Evolutionary conservation across 2,329 filamentous ascomycete species (phyloP).

Genomic region (Chalaropsis ovoidea): DNA sequence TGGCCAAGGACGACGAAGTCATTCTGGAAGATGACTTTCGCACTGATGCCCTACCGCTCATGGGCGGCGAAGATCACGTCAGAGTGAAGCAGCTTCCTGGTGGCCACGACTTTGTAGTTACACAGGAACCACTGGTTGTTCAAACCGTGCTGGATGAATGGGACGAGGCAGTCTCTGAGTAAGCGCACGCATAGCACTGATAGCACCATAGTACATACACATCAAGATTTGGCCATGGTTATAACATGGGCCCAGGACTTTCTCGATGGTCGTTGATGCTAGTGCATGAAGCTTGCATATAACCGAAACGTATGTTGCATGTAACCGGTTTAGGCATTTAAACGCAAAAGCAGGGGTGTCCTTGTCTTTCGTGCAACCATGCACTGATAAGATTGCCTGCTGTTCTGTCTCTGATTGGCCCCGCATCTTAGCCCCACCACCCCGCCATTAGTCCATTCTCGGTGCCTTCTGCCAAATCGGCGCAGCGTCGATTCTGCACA

Average conservation of each 20-base stretch:
- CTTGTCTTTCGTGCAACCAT: slow-evolving; percentile 6
- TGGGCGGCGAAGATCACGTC: slow-evolving; percentile 42
- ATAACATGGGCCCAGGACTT: not conserved
- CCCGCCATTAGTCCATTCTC: not conserved
- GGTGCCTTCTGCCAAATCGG: not conserved
- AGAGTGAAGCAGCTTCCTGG: slow-evolving; percentile 44
- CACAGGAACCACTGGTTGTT: slow-evolving; percentile 18
- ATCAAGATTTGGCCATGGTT: not conserved
- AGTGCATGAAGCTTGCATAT: not conserved
- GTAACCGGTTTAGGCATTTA: slow-evolving; percentile 1
- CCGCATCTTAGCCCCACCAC: not conserved
- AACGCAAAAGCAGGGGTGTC: not conserved
- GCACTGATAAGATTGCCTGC: slow-evolving; percentile 2
- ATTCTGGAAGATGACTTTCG: slow-evolving; percentile 43
- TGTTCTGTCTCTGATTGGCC: not conserved
- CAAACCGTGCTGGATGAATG: slow-evolving; percentile 19
- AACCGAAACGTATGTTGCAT: not conserved
- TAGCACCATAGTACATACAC: not conserved
- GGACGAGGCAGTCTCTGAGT: not conserved
- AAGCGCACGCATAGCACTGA: not conserved
- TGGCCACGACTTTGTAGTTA: slow-evolving; percentile 48
- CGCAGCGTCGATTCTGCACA: not conserved
- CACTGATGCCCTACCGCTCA: slow-evolving; percentile 41
- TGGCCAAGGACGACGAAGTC: slow-evolving; percentile 44
- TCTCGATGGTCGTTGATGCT: not conserved